Conservation (phyloP, 164 flowering plant genomes). For the Aristolochia fimbriata region DNA sequence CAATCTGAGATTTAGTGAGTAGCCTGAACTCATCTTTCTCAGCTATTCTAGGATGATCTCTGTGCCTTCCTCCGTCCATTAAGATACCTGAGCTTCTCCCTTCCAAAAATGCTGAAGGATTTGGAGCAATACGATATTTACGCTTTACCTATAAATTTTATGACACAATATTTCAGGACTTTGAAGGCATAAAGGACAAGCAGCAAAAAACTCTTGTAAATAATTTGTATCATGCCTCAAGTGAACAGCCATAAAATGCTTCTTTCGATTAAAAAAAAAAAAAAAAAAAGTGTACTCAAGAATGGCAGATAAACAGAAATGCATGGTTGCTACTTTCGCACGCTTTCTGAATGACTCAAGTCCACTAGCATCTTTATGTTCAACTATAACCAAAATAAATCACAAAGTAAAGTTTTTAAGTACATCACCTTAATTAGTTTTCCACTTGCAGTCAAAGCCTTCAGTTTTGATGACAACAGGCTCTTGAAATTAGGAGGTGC, state of each 20-base stretch:
- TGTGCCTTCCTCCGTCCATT: constrained; percentile 25
- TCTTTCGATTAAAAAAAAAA: too few relatives aligned
- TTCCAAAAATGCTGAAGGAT: constrained; percentile 20
- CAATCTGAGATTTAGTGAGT: constrained; percentile 46
- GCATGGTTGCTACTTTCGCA: neutral
- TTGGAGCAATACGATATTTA: constrained; percentile 51
- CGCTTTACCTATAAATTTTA: constrained; percentile 53
- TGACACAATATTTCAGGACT: neutral
- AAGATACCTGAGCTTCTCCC: constrained; percentile 30
- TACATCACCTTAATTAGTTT: constrained; percentile 65
- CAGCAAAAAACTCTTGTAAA: too few relatives aligned
- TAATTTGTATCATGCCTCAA: too few relatives aligned
- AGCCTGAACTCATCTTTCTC: constrained; percentile 37
- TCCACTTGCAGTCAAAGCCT: constrained; percentile 50
- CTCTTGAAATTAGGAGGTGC: constrained; percentile 84
- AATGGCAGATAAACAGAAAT: too few relatives aligned
- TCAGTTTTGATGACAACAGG: constrained; percentile 67
- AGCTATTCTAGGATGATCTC: constrained; percentile 12
- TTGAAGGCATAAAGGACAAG: neutral
- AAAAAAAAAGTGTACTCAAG: too few relatives aligned
- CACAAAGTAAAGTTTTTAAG: neutral
- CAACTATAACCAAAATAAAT: neutral
- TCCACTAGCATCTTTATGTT: too few relatives aligned
- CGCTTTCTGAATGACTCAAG: too few relatives aligned
- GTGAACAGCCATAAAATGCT: too few relatives aligned